phyloP scores from a whole-genome alignment of 2,329 filamentous ascomycete genomes.

The Paramyrothecium sp. region DNA sequence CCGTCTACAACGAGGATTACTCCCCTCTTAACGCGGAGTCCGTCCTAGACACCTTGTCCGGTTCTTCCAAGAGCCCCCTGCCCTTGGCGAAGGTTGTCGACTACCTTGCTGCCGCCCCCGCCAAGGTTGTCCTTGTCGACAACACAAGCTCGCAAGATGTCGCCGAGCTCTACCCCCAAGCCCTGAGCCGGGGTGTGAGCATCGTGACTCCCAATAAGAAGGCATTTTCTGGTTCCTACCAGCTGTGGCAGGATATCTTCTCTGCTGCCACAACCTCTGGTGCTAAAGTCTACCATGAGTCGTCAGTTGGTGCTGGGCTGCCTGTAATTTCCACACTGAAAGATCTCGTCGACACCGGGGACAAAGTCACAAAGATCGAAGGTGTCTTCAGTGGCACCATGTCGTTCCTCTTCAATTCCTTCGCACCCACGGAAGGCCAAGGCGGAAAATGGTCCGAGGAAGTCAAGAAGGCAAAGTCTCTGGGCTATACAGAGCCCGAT shows the following conservation, averaged over 20 bases:
- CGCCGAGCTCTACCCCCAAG: conserved; percentile 77
- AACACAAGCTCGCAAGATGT: conserved; percentile 92
- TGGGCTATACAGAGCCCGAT: conserved; percentile 91
- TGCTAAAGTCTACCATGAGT: conserved; percentile 91
- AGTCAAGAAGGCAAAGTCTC: conserved; percentile 86
- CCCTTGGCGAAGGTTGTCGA: conserved; percentile 69
- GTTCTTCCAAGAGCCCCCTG: conserved; percentile 64
- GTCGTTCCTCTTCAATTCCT: conserved; percentile 97
- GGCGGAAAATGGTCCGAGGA: conserved; percentile 88
- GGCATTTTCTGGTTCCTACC: conserved; percentile 80
- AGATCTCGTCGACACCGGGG: conserved; percentile 91
- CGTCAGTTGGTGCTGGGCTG: conserved; percentile 87
- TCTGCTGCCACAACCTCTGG: conserved; percentile 65
- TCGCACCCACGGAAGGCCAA: conserved; percentile 73
- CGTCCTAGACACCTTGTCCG: conserved; percentile 60
- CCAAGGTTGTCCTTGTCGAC: conserved; percentile 82
- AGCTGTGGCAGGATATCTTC: conserved; percentile 88
- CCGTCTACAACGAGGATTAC: conserved; percentile 73
- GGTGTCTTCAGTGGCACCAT: conserved; percentile 98
- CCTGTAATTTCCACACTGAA: conserved; percentile 92
- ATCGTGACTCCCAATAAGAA: conserved; percentile 99
- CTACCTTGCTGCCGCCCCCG: conserved; percentile 75
- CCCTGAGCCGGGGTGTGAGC: conserved; percentile 79
- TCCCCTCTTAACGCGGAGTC: conserved; percentile 61
- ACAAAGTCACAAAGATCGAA: conserved; percentile 88